phyloP scores from a whole-genome alignment of 1,139 yeast genomes.

The Taiozyma sp. region DNA sequence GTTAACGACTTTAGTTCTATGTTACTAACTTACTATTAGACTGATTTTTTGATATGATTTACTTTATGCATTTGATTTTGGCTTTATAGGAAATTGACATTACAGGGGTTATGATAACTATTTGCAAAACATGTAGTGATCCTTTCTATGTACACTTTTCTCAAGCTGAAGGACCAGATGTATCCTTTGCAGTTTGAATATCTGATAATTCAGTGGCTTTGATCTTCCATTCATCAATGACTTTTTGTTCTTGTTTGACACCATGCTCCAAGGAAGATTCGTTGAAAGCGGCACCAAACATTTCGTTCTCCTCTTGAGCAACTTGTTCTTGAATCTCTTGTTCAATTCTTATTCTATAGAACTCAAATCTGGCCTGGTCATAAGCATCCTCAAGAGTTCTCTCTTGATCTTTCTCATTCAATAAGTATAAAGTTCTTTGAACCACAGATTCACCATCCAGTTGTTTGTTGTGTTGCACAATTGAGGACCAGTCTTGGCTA shows the following conservation, averaged over 20 bases:
- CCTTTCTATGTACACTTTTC: not conserved
- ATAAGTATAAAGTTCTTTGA: constrained; percentile 76
- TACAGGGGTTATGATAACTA: not conserved
- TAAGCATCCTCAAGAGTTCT: constrained; percentile 61
- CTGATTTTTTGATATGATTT: not conserved
- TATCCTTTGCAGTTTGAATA: constrained; percentile 1
- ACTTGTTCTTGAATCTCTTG: constrained; percentile 75
- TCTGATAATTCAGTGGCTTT: constrained; percentile 59
- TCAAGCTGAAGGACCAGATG: not conserved
- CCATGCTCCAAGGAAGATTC: constrained; percentile 61
- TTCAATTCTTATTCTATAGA: constrained; percentile 77
- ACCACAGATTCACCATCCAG: constrained; percentile 94
- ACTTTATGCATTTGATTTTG: not conserved
- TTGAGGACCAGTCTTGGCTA: constrained; percentile 66
- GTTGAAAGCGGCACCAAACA: constrained; percentile 78
- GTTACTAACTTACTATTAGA: not conserved
- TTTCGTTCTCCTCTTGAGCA: constrained; percentile 74
- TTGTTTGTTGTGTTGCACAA: constrained; percentile 66
- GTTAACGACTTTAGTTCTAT: not conserved
- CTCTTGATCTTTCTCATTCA: constrained; percentile 33
- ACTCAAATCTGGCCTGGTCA: constrained; percentile 82
- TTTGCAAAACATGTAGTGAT: not conserved
- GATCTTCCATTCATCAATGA: constrained; percentile 65
- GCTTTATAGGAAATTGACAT: not conserved
- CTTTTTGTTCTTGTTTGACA: constrained; percentile 61